These are phyloP conservation scores for Mortierella alpina DNA, from an alignment of 192 early-diverging fungal species.

Conservation along the genomic window DNA sequence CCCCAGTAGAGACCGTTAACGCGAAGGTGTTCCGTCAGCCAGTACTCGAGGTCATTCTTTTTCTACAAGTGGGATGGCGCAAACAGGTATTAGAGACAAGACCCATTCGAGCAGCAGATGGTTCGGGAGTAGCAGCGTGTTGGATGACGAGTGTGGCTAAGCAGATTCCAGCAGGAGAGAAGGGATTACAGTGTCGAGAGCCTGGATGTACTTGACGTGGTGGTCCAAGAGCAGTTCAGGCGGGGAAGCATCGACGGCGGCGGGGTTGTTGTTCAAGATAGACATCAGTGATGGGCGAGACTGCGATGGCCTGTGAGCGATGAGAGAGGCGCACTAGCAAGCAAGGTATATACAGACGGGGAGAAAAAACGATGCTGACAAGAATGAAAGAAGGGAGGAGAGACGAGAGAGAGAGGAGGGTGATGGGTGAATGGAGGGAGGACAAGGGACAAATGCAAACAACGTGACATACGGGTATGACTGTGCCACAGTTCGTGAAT, in stretches of 20 bases:
- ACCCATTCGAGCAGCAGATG: neutral
- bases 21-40: constrained; percentile 91
- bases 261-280: constrained; percentile 2
- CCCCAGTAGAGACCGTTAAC: constrained; percentile 97
- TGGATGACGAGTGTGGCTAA: neutral
- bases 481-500: neutral
- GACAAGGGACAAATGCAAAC: neutral
- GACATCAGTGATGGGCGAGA: constrained; percentile 1
- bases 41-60: constrained; percentile 92
- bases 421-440: neutral
- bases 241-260: constrained; percentile 6
- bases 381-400: neutral
- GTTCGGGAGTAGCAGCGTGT: neutral
- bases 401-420: neutral
- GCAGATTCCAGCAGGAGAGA: constrained; percentile 4
- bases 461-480: neutral
- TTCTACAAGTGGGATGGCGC: constrained; percentile 56
- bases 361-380: neutral
- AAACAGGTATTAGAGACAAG: neutral
- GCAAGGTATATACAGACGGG: neutral
- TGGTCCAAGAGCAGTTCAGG: constrained; percentile 64
- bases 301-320: neutral
- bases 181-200: constrained; percentile 66
- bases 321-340: neutral
- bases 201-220: constrained; percentile 80